Conservation (phyloP, 2,329 filamentous ascomycete species). For the Trichoderma lentiforme region DNA sequence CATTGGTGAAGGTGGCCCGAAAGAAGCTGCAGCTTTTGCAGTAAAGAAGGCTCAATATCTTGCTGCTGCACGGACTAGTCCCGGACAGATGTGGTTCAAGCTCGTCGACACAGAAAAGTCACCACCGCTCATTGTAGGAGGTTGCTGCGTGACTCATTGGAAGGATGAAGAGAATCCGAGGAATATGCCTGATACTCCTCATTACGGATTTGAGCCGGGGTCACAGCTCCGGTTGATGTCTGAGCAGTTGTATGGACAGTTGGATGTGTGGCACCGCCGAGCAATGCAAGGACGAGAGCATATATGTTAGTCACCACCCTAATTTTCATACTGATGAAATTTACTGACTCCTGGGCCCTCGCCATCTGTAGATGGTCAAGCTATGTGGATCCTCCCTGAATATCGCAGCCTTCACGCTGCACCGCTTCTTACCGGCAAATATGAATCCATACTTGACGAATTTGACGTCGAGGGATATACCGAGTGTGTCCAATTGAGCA, state of each 20-base stretch:
- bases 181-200: neutral
- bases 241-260: neutral
- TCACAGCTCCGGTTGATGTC: neutral
- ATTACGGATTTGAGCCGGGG: neutral
- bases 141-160: neutral
- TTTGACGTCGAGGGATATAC: neutral
- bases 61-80: neutral
- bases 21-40: neutral
- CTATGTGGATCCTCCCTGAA: neutral
- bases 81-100: conserved; percentile 4
- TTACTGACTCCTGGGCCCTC: neutral
- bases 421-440: neutral
- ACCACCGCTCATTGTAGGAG: neutral
- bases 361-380: neutral
- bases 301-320: too few species aligned
- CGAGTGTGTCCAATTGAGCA: neutral
- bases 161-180: neutral
- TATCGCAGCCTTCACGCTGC: neutral
- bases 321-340: too few species aligned
- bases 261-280: neutral
- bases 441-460: neutral
- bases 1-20: neutral
- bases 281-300: neutral
- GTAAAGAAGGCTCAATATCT: neutral
- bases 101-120: neutral